Evolutionary conservation across 352 stramenopile genomes (phyloP).

Genomic region (Phytophthora europaea): DNA sequence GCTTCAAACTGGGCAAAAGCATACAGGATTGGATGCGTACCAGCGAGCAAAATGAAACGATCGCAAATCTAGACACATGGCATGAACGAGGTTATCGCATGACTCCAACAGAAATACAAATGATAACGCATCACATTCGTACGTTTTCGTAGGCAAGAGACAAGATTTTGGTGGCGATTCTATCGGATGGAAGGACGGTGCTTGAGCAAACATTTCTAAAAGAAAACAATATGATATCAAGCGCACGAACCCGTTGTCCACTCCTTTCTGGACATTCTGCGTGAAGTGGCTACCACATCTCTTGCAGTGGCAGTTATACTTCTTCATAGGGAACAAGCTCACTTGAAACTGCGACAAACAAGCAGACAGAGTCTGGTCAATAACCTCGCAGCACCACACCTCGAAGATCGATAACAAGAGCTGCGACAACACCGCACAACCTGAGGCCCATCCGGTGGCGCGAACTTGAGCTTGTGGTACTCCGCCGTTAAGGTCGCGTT

Average conservation of each 20-base stretch:
- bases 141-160: constrained; percentile 89
- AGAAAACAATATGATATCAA: not conserved
- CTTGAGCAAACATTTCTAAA: not conserved
- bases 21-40: constrained; percentile 37
- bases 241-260: constrained; percentile 84
- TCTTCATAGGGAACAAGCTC: constrained; percentile 89
- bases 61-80: constrained; percentile 69
- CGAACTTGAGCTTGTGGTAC: constrained; percentile 80
- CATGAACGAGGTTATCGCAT: constrained; percentile 12
- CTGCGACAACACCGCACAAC: constrained; percentile 27
- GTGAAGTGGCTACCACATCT: constrained; percentile 72
- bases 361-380: constrained; percentile 11
- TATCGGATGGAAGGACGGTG: constrained; percentile 24
- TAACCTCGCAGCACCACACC: not conserved
- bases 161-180: constrained; percentile 89
- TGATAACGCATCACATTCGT: constrained; percentile 7
- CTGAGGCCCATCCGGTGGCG: constrained; percentile 79
- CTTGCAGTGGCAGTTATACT: constrained; percentile 76
- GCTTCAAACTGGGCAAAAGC: not conserved
- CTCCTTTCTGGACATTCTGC: constrained; percentile 87
- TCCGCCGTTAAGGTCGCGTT: constrained; percentile 43
- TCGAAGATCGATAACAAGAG: not conserved
- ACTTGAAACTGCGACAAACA: constrained; percentile 73
- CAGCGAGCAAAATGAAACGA: constrained; percentile 84
- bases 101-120: constrained; percentile 5